Base-by-base conservation (phyloP, 345 rosid genomes). In the Gossypioides kirkii region DNA sequence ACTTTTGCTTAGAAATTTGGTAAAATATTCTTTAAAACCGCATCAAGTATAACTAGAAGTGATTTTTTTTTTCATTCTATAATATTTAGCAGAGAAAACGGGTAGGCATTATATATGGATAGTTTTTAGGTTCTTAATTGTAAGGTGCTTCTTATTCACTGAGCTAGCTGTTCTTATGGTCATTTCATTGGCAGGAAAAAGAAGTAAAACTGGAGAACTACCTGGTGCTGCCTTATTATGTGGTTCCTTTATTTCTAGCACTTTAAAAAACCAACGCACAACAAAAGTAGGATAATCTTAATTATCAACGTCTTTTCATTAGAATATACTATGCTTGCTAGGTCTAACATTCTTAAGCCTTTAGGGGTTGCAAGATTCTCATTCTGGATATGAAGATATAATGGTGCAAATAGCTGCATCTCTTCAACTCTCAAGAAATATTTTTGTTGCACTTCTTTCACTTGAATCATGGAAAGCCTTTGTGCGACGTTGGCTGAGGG, bases 381-480 rank as follows among this genome's bases (percentile, higher is more conserved):
- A 87, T 84, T 70, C 83, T 71, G 85, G 70, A 73, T 90, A 87
- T 71, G 86, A 85, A 81, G 86, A 84, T 77, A 82, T 85, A 46
- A 75, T 94, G 75, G 79, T 77, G 76, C 91, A 89, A 78, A 85
- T 91, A 74, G 89, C 90, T 43, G 78, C 88, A 61, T 90, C 97
- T 71, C 90, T 94, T 76, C 88, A 86, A 74, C 92, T 90, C 67
- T 90, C 96, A 73, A 84, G 98, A 83, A 94, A 91, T 77, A 82
- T 82, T 76, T 84, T 84, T 77, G 77, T 91, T 72, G 94, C 94
- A 1, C 90, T 94, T 77, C 86, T 94, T 70, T 87, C 98, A 18
- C 77, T 89, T 80, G 94, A 94, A 85, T 94, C 98, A 26, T 89
- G 97, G 91, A 91, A 86, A 86, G 80, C 90, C 74, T 94, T 94